Base-by-base conservation (phyloP, 768 basidiomycete genomes). In the Podaxis mareebaensis region DNA sequence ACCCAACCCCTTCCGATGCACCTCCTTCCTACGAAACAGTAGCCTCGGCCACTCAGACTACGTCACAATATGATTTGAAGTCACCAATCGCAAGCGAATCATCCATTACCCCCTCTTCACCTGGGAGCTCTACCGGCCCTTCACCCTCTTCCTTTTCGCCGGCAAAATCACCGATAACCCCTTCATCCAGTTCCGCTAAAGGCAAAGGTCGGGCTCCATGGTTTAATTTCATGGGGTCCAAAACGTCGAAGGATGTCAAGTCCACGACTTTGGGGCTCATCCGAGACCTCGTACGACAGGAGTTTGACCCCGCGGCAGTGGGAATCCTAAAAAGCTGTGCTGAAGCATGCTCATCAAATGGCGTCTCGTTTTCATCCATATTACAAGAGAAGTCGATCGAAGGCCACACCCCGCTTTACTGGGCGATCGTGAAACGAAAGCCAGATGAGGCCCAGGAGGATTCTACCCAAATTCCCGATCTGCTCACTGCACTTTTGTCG, bases 301-400 rank as follows among this genome's bases (percentile, higher is more conserved):
- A 77, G 30, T 66, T 71, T 44, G 69, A 72, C 0, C 64, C 69
- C 13, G 76, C 77, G 0, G 68, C 76, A 10, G 65, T 70, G 12
- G 76, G 80, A 24, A 81, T 90, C 20, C 80, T 92, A 8, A 79
- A 81, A 36, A 86, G 84, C 68, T 92, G 90, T 67, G 79, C 82
- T 3, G 84, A 85, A 11, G 87, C 87, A 0, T 91, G 90, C 67
- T 67, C 70, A 8, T 70, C 78, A 0, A 78, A 86, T 40, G 74
- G 73, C 17, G 66, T 91, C 1, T 79, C 82, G 3, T 75, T 91
- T 40, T 79, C 86, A 0, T 63, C 76, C 0, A 67, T 92, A 8
- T 75, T 92, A 0, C 90, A 90, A 68, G 85, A 90, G 51, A 80
- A 74, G 30, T 84, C 77, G 8, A 84, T 91, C 40, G 90, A 91